These are phyloP conservation scores for Eucalyptus regnans DNA, from an alignment of 345 rosid species.

Conservation along the genomic window DNA sequence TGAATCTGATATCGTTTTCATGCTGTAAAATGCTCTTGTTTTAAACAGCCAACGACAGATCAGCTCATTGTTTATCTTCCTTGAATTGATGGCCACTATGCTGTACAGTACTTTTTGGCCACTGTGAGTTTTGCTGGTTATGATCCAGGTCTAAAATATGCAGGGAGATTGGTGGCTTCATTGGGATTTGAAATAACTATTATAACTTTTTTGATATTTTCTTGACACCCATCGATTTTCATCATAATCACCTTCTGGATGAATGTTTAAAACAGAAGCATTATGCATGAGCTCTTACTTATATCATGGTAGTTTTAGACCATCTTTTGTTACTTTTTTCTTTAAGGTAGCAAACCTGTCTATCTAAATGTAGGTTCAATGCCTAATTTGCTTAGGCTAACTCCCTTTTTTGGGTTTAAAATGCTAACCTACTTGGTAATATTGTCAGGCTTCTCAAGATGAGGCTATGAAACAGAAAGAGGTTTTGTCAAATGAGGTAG, in stretches of 20 bases:
- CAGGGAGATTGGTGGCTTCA: background rate
- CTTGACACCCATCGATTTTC: background rate
- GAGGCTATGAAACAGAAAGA: slow-evolving; percentile 66
- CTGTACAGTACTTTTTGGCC: background rate
- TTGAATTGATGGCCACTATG: background rate
- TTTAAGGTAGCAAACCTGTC: background rate
- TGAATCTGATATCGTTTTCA: background rate
- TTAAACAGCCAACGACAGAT: background rate
- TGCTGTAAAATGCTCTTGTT: background rate
- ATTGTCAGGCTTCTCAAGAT: slow-evolving; percentile 57
- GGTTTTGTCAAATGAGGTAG: slow-evolving; percentile 48
- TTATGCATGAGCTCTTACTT: background rate
- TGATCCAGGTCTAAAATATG: background rate
- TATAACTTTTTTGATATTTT: background rate
- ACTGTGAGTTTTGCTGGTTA: background rate
- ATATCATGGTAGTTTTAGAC: background rate
- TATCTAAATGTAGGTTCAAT: background rate
- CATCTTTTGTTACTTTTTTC: background rate
- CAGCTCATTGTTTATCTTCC: background rate
- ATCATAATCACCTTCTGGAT: background rate
- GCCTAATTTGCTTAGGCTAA: background rate
- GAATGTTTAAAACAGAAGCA: background rate
- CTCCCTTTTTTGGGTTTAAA: background rate
- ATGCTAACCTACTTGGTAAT: background rate
- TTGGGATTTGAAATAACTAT: background rate